Base-by-base conservation (phyloP, 2,329 filamentous ascomycete genomes). In the Akanthomyces uredinophilus region DNA sequence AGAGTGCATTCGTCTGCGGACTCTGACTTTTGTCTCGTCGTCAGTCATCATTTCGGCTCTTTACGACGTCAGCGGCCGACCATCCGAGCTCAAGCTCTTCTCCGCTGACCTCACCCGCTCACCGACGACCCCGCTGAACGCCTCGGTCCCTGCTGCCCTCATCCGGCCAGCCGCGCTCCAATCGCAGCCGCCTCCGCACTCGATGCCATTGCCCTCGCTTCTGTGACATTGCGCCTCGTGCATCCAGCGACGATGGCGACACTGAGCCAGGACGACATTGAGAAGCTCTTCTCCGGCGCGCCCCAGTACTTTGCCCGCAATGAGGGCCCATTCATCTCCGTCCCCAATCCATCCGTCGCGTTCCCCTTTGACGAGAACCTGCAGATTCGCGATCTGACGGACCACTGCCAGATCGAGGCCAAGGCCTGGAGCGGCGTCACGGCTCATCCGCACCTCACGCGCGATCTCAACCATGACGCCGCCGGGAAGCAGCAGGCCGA, bases 241-340 rank as follows among this genome's bases (percentile, higher is more conserved):
- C 53, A 27, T 37, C 22, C 51, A 41, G 20, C 10, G 8, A 57
- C 35, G 74, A 87, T 87, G 80, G 78, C 83, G 50, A 81, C 81
- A 54, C 77, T 89, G 63, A 81, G 75, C 67, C 80, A 84, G 51
- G 76, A 79, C 46, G 85, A 89, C 66, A 76, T 91, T 57, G 85
- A 87, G 74, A 85, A 86, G 72, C 81, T 91, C 68, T 91, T 91
- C 77, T 89, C 87, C 29, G 88, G 88, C n/a, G 88, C 88, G 49
- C 88, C 88, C 65, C 87, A 90, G 71, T 91, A 88, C 76, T 87
- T 86, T 71, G 81, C 84, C 66, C 81, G 83, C 58, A 82, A 80
- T 63, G 81, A 85, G 67, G 82, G 83, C 44, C 83, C 86, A 71
- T 83, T 79, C 70, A 81, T 80, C 63, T 84, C 81, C 56, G 83